Percentiles rank a stretch among this genome's conserved stretches.
Conservation (phyloP, 1,284 basidiomycete genomes). For the Fomitopsis pinicola region DNA sequence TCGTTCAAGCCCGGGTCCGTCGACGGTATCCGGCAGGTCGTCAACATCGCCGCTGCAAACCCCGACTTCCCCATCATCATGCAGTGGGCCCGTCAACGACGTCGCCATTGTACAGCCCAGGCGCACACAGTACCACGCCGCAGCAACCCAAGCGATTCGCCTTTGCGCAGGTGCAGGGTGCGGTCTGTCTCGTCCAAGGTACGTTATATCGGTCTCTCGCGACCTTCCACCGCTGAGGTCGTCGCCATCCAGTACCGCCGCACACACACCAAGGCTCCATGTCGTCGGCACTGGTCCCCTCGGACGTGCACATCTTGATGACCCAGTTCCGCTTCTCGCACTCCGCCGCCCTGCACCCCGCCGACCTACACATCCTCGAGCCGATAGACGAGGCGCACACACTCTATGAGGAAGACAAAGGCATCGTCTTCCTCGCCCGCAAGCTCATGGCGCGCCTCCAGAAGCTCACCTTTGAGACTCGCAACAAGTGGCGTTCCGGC, state of each 20-base stretch:
- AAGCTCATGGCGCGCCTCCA: constrained; percentile 51
- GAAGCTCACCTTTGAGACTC: constrained; percentile 21
- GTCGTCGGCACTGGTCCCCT: constrained; percentile 28
- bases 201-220: constrained; percentile 6
- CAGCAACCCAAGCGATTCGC: constrained; percentile 24
- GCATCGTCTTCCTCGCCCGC: constrained; percentile 57
- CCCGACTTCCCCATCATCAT: too few relatives aligned
- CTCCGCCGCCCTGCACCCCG: constrained; percentile 30
- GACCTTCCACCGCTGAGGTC: constrained; percentile 2
- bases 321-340: constrained; percentile 38
- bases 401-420: constrained; percentile 59
- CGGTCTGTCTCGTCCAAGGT: constrained; percentile 36
- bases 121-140: background rate
- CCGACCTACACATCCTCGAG: constrained; percentile 52
- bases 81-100: too few relatives aligned
- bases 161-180: constrained; percentile 30
- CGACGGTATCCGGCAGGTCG: too few relatives aligned
- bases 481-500: constrained; percentile 5
- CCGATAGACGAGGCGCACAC: constrained; percentile 43
- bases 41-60: too few relatives aligned
- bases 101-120: background rate
- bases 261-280: constrained; percentile 15
- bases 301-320: constrained; percentile 34
- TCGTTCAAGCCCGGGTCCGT: too few relatives aligned
- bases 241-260: constrained; percentile 15